Evolutionary conservation across 176 grass and related monocot genomes (phyloP).

Genomic region (Metroxylon sagu): DNA sequence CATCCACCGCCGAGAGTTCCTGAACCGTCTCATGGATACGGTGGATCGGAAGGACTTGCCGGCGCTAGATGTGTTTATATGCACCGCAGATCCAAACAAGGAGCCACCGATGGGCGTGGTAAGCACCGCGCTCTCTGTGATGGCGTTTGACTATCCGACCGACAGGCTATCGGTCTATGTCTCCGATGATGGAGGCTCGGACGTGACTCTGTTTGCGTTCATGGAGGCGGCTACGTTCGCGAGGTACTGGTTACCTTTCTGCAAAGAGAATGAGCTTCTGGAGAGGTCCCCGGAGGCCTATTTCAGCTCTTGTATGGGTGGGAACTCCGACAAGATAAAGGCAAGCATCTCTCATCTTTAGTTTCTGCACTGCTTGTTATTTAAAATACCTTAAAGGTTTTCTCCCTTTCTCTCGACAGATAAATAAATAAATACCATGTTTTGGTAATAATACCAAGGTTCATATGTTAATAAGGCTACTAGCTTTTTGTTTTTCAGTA

Average conservation of each 20-base stretch:
- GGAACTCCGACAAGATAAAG: background rate
- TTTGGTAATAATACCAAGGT: no score
- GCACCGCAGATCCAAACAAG: conserved; percentile 50
- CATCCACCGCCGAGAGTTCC: conserved; percentile 31
- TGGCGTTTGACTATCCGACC: conserved; percentile 79
- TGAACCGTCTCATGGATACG: conserved; percentile 14
- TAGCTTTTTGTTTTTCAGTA: no score
- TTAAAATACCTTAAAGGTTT: no score
- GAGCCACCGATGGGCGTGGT: conserved; percentile 39
- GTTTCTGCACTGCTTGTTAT: no score
- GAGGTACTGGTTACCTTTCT: conserved; percentile 62
- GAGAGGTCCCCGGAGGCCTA: conserved; percentile 35
- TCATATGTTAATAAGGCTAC: no score
- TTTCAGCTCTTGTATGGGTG: conserved; percentile 2
- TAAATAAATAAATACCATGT: no score
- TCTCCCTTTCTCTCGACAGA: no score
- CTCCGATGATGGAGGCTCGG: conserved; percentile 70
- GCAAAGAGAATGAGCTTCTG: conserved; percentile 26
- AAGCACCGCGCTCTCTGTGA: conserved; percentile 61
- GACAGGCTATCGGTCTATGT: conserved; percentile 43
- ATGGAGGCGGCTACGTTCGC: conserved; percentile 46
- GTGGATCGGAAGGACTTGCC: conserved; percentile 7
- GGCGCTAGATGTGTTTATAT: conserved; percentile 36
- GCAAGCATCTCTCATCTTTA: background rate
- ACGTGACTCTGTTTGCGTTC: conserved; percentile 33